These are phyloP conservation scores for Chlorencoelia australis DNA, from an alignment of 2,329 filamentous ascomycete genomes.

Conservation along the genomic window DNA sequence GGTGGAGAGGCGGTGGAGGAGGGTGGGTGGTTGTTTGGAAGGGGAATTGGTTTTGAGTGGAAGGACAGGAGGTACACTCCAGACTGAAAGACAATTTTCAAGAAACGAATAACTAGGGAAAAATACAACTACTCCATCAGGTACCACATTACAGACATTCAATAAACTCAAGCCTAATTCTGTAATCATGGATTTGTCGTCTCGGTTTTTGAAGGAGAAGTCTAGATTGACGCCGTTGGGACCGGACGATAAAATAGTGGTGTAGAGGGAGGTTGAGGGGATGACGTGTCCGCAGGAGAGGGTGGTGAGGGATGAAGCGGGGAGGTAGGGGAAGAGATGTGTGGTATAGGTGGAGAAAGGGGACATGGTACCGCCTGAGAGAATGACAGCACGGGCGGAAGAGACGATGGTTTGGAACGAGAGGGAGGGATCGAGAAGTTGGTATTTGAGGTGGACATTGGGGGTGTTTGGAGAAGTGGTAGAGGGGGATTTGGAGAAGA, in stretches of 20 bases:
- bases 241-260: conserved; percentile 54
- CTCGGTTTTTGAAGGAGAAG: conserved; percentile 76
- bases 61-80: conserved; percentile 36
- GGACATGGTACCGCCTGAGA: conserved; percentile 96
- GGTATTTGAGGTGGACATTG: conserved; percentile 63
- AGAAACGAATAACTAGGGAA: conserved; percentile 94
- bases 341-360: conserved; percentile 85
- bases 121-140: conserved; percentile 87
- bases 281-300: conserved; percentile 95
- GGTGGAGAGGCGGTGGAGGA: conserved; percentile 48
- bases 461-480: conserved; percentile 13
- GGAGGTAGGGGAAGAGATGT: conserved; percentile 73
- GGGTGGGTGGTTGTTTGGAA: conserved; percentile 25
- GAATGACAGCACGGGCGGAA: conserved; percentile 73
- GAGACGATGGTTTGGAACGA: conserved; percentile 84
- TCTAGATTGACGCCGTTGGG: conserved; percentile 53
- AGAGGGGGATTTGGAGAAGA: conserved; percentile 41
- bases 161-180: conserved; percentile 67
- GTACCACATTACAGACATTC: conserved; percentile 62
- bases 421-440: conserved; percentile 82
- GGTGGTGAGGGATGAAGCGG: conserved; percentile 55
- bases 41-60: not conserved
- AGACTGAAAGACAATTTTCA: conserved; percentile 56
- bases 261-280: conserved; percentile 68
- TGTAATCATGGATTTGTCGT: conserved; percentile 49